Evolutionary conservation across 208 protist species (phyloP).

Genomic region (Blechomonas ayalai): DNA sequence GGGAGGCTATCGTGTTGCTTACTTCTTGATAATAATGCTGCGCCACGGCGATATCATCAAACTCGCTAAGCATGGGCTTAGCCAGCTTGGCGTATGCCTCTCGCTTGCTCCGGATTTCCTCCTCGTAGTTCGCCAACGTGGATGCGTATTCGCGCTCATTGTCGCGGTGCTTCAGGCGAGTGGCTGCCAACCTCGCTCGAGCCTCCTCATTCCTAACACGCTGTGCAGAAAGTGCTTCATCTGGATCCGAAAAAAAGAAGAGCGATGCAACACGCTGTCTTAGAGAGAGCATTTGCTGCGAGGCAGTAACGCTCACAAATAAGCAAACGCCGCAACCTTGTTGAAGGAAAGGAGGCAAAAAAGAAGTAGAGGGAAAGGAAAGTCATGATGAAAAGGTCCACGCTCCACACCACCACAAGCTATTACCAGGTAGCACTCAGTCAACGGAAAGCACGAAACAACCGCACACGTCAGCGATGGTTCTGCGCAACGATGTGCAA

Average conservation of each 20-base stretch:
- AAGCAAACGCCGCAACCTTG: no score
- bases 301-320: no score
- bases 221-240: conserved; percentile 50
- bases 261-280: conserved; percentile 17
- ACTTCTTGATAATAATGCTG: conserved; percentile 83
- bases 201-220: conserved; percentile 71
- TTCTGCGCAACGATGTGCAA: background rate
- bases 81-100: conserved; percentile 37
- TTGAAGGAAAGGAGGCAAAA: conserved; percentile 4
- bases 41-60: conserved; percentile 63
- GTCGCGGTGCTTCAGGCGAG: conserved; percentile 25
- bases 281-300: conserved; percentile 33
- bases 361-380: background rate
- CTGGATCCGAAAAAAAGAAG: conserved; percentile 42
- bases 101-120: conserved; percentile 31
- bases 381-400: background rate
- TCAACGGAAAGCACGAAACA: background rate
- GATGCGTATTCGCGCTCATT: conserved; percentile 21
- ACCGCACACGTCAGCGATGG: background rate
- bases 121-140: conserved; percentile 26
- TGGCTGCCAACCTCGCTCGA: conserved; percentile 23
- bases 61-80: conserved; percentile 59
- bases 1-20: conserved; percentile 25
- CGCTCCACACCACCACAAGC: background rate
- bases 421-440: background rate